Evolutionary conservation across 495 filamentous ascomycete species (phyloP), one percentile per base, ranked within the genome.

Genomic region (Aspergillus asperescens): DNA sequence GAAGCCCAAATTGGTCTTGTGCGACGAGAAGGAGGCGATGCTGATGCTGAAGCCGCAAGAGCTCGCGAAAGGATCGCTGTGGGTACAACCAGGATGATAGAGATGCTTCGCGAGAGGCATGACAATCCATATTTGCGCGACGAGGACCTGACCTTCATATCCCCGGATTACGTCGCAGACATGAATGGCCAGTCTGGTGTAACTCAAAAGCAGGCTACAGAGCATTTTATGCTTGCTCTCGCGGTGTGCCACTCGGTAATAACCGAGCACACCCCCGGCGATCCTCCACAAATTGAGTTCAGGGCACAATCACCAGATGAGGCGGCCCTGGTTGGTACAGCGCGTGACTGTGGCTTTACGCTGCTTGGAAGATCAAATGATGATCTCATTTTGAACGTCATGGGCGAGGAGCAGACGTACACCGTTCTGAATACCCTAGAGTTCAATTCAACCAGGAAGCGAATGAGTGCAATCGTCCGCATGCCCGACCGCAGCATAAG

Each of bases 231-330:
- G 92, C 75, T 96, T 39, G 88, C 89, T 31, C 78, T 99, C 40
- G 90, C 94, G 7, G 79, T 99, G 38, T 99, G 94, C 62, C 94
- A 99, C 61, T 93, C 90, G 0, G 94, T 97, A 52, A 91, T 99
- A 43, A 87, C 94, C 13, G 94, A 99, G 59, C 82, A 84, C 53
- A 81, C 85, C 12, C 89, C 91, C 0, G 91, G 90, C 7, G 85
- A 96, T 57, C 89, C 88, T 15, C 92, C 93, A 4, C 86, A 79
- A 65, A 90, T 97, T 48, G 85, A 93, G 46, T 96, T 95, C 78
- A 96, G 92, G 68, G 94, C 94, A 4, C 94, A 99, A 60, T 96
- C 91, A 29, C 94, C 94, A 9, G 94, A 99, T 64, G 94, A 99
- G 68, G 92, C 93, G 24, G 94, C 94, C 24, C 72, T 99, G 18